Evolutionary conservation across 257 asterid genomes (phyloP).

Genomic region (Cinchona pubescens): DNA sequence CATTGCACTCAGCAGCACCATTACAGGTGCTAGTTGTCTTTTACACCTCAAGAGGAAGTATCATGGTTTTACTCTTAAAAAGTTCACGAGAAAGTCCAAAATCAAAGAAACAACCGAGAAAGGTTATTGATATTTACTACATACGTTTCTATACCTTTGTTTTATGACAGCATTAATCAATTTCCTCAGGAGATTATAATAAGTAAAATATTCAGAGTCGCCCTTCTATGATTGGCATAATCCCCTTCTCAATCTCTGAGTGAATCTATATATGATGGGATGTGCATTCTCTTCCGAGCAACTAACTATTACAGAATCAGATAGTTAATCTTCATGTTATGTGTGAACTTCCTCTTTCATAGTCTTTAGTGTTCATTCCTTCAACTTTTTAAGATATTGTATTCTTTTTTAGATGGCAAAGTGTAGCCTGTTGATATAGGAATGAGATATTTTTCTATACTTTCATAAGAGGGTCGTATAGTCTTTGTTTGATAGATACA

Average conservation of each 20-base stretch:
- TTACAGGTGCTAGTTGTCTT: conserved; percentile 9
- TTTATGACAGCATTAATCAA: conserved; percentile 11
- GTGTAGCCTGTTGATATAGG: neutral
- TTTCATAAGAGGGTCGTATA: neutral
- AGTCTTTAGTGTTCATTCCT: neutral
- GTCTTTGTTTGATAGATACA: conserved; percentile 7
- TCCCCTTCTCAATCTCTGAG: neutral
- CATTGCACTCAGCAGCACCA: conserved; percentile 20
- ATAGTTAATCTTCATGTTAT: neutral
- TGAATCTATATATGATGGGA: neutral
- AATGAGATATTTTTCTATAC: neutral
- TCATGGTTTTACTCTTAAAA: neutral
- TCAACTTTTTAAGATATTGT: neutral
- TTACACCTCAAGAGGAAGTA: neutral
- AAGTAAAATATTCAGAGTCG: neutral
- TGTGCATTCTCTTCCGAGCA: neutral
- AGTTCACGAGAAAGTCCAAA: conserved; percentile 9
- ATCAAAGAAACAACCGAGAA: conserved; percentile 28
- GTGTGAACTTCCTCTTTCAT: neutral
- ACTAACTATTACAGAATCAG: neutral
- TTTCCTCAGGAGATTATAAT: conserved; percentile 15
- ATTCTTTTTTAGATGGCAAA: neutral
- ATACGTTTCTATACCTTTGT: neutral
- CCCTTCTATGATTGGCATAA: neutral
- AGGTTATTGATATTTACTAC: conserved; percentile 3